A percentile compares a stretch with the other conserved stretches of the same genome.
phyloP scores from a whole-genome alignment of 2,329 filamentous ascomycete genomes.

The Seiridium unicorne region DNA sequence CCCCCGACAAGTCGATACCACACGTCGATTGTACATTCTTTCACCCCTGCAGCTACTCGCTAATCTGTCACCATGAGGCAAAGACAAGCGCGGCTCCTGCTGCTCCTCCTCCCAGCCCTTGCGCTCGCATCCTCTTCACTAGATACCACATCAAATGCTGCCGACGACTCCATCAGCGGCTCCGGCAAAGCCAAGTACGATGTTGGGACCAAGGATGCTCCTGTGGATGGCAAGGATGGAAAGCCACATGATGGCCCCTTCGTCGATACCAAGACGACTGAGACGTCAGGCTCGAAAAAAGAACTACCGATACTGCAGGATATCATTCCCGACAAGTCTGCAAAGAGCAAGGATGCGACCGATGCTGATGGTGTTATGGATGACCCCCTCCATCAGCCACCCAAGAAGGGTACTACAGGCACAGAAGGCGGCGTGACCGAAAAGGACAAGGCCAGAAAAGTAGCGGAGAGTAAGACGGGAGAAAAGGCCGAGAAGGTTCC shows the following conservation, averaged over 20 bases:
- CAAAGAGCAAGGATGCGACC: constrained; percentile 59
- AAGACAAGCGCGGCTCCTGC: constrained; percentile 22
- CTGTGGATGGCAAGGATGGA: constrained; percentile 89
- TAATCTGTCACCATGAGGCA: constrained; percentile 23
- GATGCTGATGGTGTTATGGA: constrained; percentile 88
- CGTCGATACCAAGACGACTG: constrained; percentile 50
- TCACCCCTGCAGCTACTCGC: not conserved
- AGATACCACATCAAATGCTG: constrained; percentile 13
- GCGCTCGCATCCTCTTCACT: constrained; percentile 19
- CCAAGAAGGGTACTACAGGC: constrained; percentile 83
- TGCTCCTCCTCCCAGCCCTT: constrained; percentile 24
- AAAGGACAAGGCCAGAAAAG: constrained; percentile 75
- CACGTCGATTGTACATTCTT: no score
- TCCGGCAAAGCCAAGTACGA: constrained; percentile 36
- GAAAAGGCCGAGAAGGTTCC: constrained; percentile 72
- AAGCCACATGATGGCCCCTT: constrained; percentile 88
- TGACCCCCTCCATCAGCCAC: constrained; percentile 71
- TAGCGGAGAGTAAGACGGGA: constrained; percentile 63
- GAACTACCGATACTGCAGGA: constrained; percentile 46
- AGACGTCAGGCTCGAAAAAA: constrained; percentile 31
- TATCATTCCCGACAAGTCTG: constrained; percentile 48
- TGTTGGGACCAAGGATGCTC: constrained; percentile 68
- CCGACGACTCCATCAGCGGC: constrained; percentile 30
- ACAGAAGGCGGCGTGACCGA: constrained; percentile 87
- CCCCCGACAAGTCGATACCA: no score